phyloP scores from a whole-genome alignment of 345 rosid genomes.

The Ailanthus altissimus region DNA sequence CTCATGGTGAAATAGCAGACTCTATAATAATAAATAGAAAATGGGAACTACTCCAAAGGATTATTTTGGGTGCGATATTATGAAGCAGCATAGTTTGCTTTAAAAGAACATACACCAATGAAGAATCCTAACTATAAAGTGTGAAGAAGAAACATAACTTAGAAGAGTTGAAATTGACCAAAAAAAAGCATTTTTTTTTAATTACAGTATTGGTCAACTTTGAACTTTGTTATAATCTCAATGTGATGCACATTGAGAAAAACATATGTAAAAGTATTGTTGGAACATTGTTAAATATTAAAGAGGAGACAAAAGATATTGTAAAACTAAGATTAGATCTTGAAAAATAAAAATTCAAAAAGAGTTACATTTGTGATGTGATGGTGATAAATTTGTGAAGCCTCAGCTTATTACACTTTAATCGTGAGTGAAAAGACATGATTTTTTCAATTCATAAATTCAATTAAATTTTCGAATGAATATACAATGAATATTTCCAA shows the following conservation, averaged over 20 bases:
- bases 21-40: background rate
- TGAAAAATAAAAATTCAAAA: too few relatives aligned
- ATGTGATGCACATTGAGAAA: background rate
- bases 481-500: too few relatives aligned
- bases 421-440: background rate
- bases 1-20: background rate
- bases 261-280: background rate
- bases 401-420: background rate
- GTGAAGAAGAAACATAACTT: too few relatives aligned
- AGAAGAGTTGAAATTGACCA: too few relatives aligned
- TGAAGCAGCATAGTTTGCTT: background rate
- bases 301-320: background rate
- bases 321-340: too few relatives aligned
- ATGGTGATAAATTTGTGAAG: too few relatives aligned
- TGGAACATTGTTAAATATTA: background rate
- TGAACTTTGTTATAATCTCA: too few relatives aligned
- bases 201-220: too few relatives aligned
- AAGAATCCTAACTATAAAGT: background rate
- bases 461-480: too few relatives aligned
- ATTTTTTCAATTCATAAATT: too few relatives aligned
- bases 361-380: background rate
- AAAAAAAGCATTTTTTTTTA: background rate
- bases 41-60: background rate
- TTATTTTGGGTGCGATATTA: too few relatives aligned
- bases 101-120: background rate